phyloP scores from a whole-genome alignment of 148 eudicot genomes.

The Rhododendron simsii region DNA sequence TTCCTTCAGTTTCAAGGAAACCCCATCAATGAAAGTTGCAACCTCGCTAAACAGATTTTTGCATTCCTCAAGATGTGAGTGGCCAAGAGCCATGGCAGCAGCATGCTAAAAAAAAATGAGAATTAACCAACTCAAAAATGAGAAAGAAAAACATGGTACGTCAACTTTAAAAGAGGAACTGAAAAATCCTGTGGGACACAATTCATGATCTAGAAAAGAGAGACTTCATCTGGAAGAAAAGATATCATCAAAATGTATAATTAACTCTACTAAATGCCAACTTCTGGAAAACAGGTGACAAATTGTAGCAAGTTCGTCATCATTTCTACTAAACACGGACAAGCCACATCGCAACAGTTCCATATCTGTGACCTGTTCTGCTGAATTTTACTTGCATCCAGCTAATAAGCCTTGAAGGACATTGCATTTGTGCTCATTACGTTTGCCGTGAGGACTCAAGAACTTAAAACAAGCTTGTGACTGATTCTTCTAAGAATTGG shows the following conservation, averaged over 20 bases:
- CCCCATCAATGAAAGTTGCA: no score
- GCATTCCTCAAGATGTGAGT: slow-evolving; percentile 84
- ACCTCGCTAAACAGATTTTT: slow-evolving; percentile 92
- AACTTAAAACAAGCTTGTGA: neutral
- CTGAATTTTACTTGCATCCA: neutral
- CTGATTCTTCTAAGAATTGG: neutral
- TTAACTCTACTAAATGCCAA: neutral
- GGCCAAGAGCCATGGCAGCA: slow-evolving; percentile 98
- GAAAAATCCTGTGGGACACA: neutral
- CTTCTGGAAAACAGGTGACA: no score
- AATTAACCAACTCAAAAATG: neutral
- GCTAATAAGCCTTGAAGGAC: neutral
- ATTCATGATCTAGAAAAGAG: neutral
- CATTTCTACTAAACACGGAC: neutral
- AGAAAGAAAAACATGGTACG: neutral
- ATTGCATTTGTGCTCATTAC: neutral
- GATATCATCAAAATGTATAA: neutral
- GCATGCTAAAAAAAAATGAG: slow-evolving; percentile 60
- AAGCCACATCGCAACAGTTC: neutral
- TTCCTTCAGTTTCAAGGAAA: no score
- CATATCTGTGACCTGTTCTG: neutral
- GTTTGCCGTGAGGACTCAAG: neutral
- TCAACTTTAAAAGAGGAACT: neutral
- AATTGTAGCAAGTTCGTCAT: neutral
- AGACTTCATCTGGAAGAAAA: neutral